Conservation (phyloP, 768 basidiomycete species). For the Inosperma sp. region DNA sequence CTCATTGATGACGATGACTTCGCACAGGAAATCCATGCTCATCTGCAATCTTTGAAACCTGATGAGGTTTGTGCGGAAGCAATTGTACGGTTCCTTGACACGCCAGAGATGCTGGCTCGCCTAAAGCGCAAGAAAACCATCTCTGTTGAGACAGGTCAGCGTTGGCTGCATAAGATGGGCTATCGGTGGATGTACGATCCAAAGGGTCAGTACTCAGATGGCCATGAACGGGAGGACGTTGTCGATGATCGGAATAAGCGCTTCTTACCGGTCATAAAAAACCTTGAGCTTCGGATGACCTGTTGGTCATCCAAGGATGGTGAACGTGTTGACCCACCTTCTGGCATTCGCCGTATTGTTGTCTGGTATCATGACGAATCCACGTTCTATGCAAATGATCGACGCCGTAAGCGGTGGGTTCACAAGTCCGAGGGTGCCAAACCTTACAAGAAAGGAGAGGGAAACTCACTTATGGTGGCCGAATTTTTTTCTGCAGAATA, state of each 20-base stretch:
- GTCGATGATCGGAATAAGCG: constrained; percentile 25
- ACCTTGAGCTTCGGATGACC: constrained; percentile 10
- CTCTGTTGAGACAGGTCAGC: constrained; percentile 15
- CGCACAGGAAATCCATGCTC: constrained; percentile 13
- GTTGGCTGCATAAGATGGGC: constrained; percentile 30
- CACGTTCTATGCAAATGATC: constrained; percentile 31
- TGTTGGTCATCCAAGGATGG: neutral
- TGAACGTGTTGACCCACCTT: neutral
- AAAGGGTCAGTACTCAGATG: constrained; percentile 32
- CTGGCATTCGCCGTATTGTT: constrained; percentile 11
- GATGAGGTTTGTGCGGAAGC: constrained; percentile 12
- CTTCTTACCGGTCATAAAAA: constrained; percentile 19
- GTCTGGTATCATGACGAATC: constrained; percentile 29
- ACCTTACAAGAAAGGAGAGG: constrained; percentile 11
- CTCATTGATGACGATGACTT: constrained; percentile 14
- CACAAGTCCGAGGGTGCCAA: constrained; percentile 8
- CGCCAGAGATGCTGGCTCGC: constrained; percentile 10
- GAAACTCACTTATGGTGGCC: constrained; percentile 5
- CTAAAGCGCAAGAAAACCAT: constrained; percentile 18
- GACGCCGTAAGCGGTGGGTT: constrained; percentile 21
- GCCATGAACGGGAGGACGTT: constrained; percentile 35
- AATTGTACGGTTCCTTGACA: constrained; percentile 15
- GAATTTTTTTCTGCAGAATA: constrained; percentile 5
- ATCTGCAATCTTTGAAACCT: constrained; percentile 13
- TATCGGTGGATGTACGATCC: constrained; percentile 24